Percentiles rank a stretch among this genome's conserved stretches.
These are phyloP conservation scores for Ophiosphaerella narmari DNA, from an alignment of 2,329 filamentous ascomycete genomes.

Conservation along the genomic window DNA sequence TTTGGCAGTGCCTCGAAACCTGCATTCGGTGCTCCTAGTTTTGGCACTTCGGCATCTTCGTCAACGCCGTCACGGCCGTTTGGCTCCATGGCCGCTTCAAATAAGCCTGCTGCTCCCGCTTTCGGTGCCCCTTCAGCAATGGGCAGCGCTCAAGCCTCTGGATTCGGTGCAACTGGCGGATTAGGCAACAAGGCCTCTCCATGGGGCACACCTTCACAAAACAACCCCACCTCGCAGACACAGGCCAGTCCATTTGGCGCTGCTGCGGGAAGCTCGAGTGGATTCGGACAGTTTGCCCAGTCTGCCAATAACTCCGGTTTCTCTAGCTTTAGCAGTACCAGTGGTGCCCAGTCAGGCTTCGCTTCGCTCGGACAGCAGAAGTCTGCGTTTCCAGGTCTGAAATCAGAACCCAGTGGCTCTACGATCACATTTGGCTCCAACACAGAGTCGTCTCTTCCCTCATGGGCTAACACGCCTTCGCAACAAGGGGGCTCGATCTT, in stretches of 20 bases:
- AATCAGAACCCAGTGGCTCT: constrained; percentile 45
- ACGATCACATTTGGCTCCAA: constrained; percentile 46
- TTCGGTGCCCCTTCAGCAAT: constrained; percentile 17
- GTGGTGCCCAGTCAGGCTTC: constrained; percentile 35
- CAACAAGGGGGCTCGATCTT: constrained; percentile 34
- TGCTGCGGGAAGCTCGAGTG: constrained; percentile 25
- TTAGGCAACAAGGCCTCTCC: constrained; percentile 24
- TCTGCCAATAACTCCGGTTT: constrained; percentile 27
- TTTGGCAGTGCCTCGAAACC: constrained; percentile 12
- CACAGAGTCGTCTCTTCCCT: constrained; percentile 38
- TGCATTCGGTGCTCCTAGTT: constrained; percentile 26
- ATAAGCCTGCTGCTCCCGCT: neutral
- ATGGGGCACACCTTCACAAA: constrained; percentile 29
- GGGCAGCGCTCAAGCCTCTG: constrained; percentile 26
- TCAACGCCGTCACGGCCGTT: neutral
- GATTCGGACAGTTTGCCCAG: constrained; percentile 41
- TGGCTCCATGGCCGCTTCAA: constrained; percentile 8
- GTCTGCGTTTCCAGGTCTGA: constrained; percentile 34
- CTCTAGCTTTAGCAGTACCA: constrained; percentile 13
- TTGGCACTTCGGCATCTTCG: too few species aligned
- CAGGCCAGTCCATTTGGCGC: constrained; percentile 42
- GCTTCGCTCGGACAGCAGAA: constrained; percentile 35
- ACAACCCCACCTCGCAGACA: constrained; percentile 13
- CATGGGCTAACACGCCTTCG: constrained; percentile 38
- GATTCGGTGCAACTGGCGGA: constrained; percentile 31